Evolutionary conservation across 192 early-diverging fungal genomes (phyloP), one percentile per base, ranked within the genome.

Genomic region (Backusella luteola): DNA sequence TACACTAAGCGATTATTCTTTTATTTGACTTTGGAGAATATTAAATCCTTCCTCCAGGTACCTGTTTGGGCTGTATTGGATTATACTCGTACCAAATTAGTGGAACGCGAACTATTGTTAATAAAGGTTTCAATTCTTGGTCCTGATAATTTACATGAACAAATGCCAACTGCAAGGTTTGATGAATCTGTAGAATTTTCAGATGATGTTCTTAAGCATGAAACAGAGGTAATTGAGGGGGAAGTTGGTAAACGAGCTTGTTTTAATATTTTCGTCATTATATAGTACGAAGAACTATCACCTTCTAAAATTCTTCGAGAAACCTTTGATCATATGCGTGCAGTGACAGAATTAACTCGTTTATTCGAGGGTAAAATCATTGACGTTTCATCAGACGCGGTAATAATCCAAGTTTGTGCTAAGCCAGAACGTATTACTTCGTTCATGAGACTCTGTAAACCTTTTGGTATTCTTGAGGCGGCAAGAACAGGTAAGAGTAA

Each of bases 31-130:
- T 38, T 7, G 6, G 4, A 34, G 8, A 67, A 23, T 26, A 23
- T 26, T 32, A 71, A 41, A 34, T 14, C 5, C 34, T 21, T 7
- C 6, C 5, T 32, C 34, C 69, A 89, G 87, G 87, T 89, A 17
- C 96, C 96, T 17, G 94, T 99, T 26, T 98, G 96, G 95, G 96
- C 97, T 21, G 96, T 99, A 52, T 85, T 99, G 76, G 97, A 99
- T 82, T 98, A 97, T 89, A 94, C 96, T 17, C 86, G 92, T 70
- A 93, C 93, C 41, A 89, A 85, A 72, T 89, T 96, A 42, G 91
- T 99, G 29, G 93, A 98, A 86, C 89, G 97, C 66, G 97, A 99
- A 84, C 84, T 97, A 77, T 85, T 97, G 63, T 80, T 99, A 74
- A 90, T 94, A 78, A 99, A 98, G 86, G 93, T 97, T 59, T 95